Evolutionary conservation across 345 rosid genomes (phyloP).

Genomic region (Eucalyptus curtisii): DNA sequence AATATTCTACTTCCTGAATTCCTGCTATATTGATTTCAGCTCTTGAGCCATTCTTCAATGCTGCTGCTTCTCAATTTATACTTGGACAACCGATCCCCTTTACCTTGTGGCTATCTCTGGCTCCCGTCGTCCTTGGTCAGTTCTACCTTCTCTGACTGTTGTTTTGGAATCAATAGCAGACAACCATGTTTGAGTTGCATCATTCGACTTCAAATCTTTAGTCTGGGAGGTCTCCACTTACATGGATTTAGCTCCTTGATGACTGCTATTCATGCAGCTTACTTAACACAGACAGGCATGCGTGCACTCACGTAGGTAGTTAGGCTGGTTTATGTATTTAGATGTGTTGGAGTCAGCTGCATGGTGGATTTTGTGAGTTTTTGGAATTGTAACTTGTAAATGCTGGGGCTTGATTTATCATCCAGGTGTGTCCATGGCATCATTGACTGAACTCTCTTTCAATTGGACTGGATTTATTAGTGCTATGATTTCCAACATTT

Average conservation of each 20-base stretch:
- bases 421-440: slow-evolving; percentile 87
- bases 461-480: slow-evolving; percentile 95
- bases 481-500: slow-evolving; percentile 94
- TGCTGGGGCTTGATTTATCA: background rate
- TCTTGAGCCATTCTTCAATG: slow-evolving; percentile 98
- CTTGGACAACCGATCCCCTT: slow-evolving; percentile 81
- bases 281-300: background rate
- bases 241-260: background rate
- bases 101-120: slow-evolving; percentile 80
- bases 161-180: background rate
- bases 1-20: background rate
- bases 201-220: background rate
- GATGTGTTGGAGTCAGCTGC: background rate
- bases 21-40: slow-evolving; percentile 33
- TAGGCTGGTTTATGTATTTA: background rate
- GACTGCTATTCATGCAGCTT: background rate
- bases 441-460: slow-evolving; percentile 89
- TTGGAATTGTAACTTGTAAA: background rate
- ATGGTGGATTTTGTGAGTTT: background rate
- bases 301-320: background rate
- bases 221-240: background rate
- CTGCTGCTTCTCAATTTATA: slow-evolving; percentile 87
- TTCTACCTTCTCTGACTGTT: background rate
- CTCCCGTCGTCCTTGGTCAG: slow-evolving; percentile 85
- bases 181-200: background rate